Conservation (phyloP, 2,329 filamentous ascomycete species). For the Lasiodiplodia sp. region DNA sequence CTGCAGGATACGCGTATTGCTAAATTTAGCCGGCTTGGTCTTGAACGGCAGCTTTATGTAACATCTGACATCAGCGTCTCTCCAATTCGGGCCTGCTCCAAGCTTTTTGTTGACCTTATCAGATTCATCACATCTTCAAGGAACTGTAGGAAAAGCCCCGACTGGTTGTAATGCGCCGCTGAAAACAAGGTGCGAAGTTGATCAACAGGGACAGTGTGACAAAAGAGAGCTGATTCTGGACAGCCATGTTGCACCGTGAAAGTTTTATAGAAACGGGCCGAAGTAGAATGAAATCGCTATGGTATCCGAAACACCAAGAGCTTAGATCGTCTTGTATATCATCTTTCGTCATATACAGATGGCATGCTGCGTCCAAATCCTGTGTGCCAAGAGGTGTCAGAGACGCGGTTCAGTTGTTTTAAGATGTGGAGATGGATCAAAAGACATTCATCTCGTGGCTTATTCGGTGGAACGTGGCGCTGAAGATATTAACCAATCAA, state of each 20-base stretch:
- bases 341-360: too few relatives aligned
- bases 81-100: background rate
- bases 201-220: background rate
- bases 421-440: background rate
- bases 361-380: too few relatives aligned
- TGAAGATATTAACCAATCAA: background rate
- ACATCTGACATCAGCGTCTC: background rate
- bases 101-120: background rate
- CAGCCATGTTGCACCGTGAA: background rate
- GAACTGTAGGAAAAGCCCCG: background rate
- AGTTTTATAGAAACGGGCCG: background rate
- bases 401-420: too few relatives aligned
- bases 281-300: background rate
- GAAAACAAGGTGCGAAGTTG: background rate
- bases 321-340: too few relatives aligned
- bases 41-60: background rate
- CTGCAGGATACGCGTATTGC: background rate
- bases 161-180: background rate
- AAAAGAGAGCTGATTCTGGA: too few relatives aligned
- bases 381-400: too few relatives aligned
- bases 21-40: background rate
- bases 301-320: too few relatives aligned
- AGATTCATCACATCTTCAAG: background rate
- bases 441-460: background rate
- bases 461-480: background rate